Percentiles rank a stretch among this genome's conserved stretches.
Evolutionary conservation across 805 yeast species (phyloP).

Genomic region (Kuraishia floccosa): DNA sequence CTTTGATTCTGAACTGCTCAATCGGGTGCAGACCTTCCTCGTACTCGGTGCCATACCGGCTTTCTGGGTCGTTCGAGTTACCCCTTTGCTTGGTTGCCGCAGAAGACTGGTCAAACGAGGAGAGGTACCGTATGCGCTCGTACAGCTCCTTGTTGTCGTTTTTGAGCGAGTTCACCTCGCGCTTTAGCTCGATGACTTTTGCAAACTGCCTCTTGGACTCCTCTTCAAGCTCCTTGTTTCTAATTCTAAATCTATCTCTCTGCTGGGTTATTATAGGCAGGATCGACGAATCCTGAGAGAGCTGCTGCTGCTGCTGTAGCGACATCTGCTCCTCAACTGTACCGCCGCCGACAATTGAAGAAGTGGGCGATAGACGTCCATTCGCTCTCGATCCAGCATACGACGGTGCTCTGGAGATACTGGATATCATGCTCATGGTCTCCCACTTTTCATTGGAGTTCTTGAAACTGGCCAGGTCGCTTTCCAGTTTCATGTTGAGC

Average conservation of each 20-base stretch:
- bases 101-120: conserved; percentile 27
- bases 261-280: conserved; percentile 88
- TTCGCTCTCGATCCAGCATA: conserved; percentile 3
- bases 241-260: conserved; percentile 83
- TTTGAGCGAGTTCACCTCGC: conserved; percentile 54
- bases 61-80: conserved; percentile 30
- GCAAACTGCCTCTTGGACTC: conserved; percentile 52
- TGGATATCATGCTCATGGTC: conserved; percentile 58
- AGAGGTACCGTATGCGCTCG: conserved; percentile 62
- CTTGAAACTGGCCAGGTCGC: conserved; percentile 55
- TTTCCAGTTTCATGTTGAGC: conserved; percentile 56
- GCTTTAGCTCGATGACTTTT: conserved; percentile 45
- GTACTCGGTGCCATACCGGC: conserved; percentile 49
- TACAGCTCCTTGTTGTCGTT: conserved; percentile 69
- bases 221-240: conserved; percentile 75
- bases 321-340: not conserved
- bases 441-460: conserved; percentile 42
- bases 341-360: conserved; percentile 35
- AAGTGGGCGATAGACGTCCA: conserved; percentile 36
- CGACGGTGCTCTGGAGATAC: conserved; percentile 28
- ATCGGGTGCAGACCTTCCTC: conserved; percentile 77
- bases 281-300: conserved; percentile 33
- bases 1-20: conserved; percentile 69
- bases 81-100: conserved; percentile 2
- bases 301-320: not conserved